Conservation (phyloP, 441 rosid genomes). For the Raphanus hybrid region DNA sequence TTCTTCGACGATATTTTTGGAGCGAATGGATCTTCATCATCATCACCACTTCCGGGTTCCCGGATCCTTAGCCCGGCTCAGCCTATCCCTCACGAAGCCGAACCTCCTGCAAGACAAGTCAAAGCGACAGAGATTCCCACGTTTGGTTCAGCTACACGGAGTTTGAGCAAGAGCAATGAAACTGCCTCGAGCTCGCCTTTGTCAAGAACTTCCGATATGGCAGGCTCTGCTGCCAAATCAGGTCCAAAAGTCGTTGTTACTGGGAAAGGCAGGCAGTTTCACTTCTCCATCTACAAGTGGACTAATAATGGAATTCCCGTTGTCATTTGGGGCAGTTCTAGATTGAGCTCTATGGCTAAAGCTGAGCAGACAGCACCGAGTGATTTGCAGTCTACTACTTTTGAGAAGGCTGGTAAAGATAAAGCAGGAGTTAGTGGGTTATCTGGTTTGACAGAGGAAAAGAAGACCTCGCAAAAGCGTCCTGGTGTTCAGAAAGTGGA, state of each 20-base stretch:
- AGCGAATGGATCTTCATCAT: conserved; percentile 48
- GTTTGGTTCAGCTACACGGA: conserved; percentile 52
- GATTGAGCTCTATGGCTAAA: conserved; percentile 49
- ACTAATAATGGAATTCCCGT: conserved; percentile 74
- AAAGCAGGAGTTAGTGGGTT: conserved; percentile 1
- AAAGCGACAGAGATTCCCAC: conserved; percentile 69
- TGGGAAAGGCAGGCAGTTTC: conserved; percentile 54
- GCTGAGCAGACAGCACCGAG: conserved; percentile 27
- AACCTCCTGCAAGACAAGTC: conserved; percentile 57
- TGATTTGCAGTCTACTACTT: conserved; percentile 26
- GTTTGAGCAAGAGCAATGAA: conserved; percentile 53
- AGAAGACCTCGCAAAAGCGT: conserved; percentile 24
- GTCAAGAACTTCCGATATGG: conserved; percentile 55
- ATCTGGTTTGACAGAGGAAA: conserved; percentile 23
- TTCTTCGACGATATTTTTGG: conserved; percentile 84
- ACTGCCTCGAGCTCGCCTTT: conserved; percentile 49
- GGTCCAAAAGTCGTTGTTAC: neutral
- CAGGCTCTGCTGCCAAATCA: conserved; percentile 32
- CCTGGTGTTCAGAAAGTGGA: conserved; percentile 37
- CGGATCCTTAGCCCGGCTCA: conserved; percentile 66
- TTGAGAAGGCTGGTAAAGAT: conserved; percentile 20
- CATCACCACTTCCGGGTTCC: conserved; percentile 54
- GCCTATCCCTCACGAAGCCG: conserved; percentile 57
- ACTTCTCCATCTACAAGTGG: conserved; percentile 97
- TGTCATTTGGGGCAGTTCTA: conserved; percentile 50